Percentiles rank a stretch among this genome's conserved stretches.
These are phyloP conservation scores for Candida corydali DNA, from an alignment of 805 yeast genomes.

Conservation along the genomic window DNA sequence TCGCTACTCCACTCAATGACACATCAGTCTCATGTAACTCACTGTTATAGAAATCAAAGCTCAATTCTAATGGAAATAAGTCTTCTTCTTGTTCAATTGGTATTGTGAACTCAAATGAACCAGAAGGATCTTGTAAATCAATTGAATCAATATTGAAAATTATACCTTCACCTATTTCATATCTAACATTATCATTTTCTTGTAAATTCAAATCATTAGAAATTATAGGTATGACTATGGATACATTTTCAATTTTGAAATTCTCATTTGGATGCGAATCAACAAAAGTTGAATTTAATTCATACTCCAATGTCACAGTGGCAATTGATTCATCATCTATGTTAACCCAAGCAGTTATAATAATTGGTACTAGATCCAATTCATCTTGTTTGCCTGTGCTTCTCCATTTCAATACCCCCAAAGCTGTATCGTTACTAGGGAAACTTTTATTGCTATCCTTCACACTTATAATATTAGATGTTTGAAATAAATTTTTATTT, in stretches of 20 bases:
- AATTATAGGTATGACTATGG: slow-evolving; percentile 63
- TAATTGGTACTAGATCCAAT: slow-evolving; percentile 56
- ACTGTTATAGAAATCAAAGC: slow-evolving; percentile 49
- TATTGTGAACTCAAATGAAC: slow-evolving; percentile 75
- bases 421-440: slow-evolving; percentile 86
- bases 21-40: slow-evolving; percentile 35
- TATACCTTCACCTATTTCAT: slow-evolving; percentile 60
- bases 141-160: slow-evolving; percentile 59
- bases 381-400: slow-evolving; percentile 62
- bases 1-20: slow-evolving; percentile 63
- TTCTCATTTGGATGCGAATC: slow-evolving; percentile 17
- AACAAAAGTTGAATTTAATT: slow-evolving; percentile 46
- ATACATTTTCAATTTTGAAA: slow-evolving; percentile 49
- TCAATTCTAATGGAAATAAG: slow-evolving; percentile 82
- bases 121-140: slow-evolving; percentile 50
- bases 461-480: slow-evolving; percentile 57
- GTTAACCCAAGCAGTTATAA: slow-evolving; percentile 81
- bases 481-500: slow-evolving; percentile 67
- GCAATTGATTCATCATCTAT: slow-evolving; percentile 52
- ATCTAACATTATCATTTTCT: slow-evolving; percentile 42
- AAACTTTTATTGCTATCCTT: slow-evolving; percentile 76
- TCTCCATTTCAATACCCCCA: slow-evolving; percentile 94
- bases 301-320: slow-evolving; percentile 86
- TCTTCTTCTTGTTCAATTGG: slow-evolving; percentile 81
- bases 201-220: slow-evolving; percentile 50